Evolutionary conservation across 495 filamentous ascomycete species (phyloP), one percentile per base, ranked within the genome.

Genomic region (Aspergillus indologenus): DNA sequence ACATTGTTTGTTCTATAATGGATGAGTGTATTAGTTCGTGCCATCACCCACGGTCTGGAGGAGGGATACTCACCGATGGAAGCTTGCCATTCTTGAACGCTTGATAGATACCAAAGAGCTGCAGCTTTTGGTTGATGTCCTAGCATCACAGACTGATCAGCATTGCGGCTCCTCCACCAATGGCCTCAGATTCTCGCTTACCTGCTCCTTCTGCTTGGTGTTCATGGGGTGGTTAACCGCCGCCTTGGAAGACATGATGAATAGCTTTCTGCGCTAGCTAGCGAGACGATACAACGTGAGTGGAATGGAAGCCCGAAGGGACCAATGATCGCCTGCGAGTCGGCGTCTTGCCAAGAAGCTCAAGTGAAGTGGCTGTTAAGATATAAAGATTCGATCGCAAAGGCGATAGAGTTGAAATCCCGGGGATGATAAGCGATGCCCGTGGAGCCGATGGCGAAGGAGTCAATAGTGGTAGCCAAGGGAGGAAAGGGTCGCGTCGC

Each of bases 81-180:
- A 94, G 85, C 69, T 96, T 98, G 76, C 91, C 92, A 62, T 84
- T 83, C 64, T 90, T 81, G 78, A 98, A 97, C 40, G 90, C 94
- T 65, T 84, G 84, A 71, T 85, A 83, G 71, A 98, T 97, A 68
- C 95, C 94, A 70, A 92, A 98, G 21, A 98, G 75, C 73, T 96
- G 94, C 46, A 98, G 85, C 79, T 98, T 98, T 63, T 85, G 82
- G 73, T 96, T 96, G 70, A 98, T 87, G 71, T 98, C 84, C 71
- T 79, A 54, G 18, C 19, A 0, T 11, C 48, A 46, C 68, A 56
- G 69, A 73, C 45, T 53, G 51, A 56, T 63, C 22, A 64, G 58
- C 43, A 18, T 54, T 29, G 22, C 17, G 42, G 14, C 21, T 48
- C 40, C 47, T 8, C 21, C 22, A 34, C 17, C 12, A 11, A 12